A percentile compares a stretch with the other conserved stretches of the same genome.
phyloP scores from a whole-genome alignment of 176 grass and related monocot species.

The Cenchrus purpureus region DNA sequence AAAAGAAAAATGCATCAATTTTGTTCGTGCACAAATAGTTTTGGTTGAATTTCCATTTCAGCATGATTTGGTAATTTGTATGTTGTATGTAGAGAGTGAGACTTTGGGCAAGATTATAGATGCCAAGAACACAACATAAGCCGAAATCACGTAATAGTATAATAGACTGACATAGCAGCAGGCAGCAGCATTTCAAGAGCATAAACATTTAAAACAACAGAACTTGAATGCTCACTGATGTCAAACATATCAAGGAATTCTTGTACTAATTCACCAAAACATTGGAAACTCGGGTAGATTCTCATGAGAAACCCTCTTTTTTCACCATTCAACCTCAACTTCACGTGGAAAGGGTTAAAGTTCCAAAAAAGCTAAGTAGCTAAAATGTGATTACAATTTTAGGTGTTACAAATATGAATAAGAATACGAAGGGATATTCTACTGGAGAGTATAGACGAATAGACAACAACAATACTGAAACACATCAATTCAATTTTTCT shows the following conservation, averaged over 20 bases:
- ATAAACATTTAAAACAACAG: not conserved
- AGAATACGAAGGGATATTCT: not conserved
- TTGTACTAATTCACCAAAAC: not conserved
- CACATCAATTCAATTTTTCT: not conserved
- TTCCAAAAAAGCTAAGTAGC: not conserved
- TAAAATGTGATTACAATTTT: not conserved
- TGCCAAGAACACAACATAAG: not conserved
- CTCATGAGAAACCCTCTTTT: not conserved
- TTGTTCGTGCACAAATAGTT: not conserved
- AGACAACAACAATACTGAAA: not conserved
- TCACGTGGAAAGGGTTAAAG: not conserved
- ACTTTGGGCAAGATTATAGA: not conserved
- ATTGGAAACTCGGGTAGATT: not conserved
- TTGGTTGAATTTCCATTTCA: slow-evolving; percentile 1
- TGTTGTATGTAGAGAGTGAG: not conserved
- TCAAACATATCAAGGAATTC: not conserved
- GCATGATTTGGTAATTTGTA: slow-evolving; percentile 8
- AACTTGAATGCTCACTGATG: not conserved
- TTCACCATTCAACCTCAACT: not conserved
- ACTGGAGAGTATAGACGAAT: not conserved
- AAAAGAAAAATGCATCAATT: not conserved
- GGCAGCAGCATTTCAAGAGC: not conserved
- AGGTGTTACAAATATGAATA: not conserved
- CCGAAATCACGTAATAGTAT: not conserved
- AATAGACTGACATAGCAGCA: not conserved